A percentile compares a stretch with the other conserved stretches of the same genome.
Conservation (phyloP, 495 filamentous ascomycete species). For the Emericellopsis terricola region DNA sequence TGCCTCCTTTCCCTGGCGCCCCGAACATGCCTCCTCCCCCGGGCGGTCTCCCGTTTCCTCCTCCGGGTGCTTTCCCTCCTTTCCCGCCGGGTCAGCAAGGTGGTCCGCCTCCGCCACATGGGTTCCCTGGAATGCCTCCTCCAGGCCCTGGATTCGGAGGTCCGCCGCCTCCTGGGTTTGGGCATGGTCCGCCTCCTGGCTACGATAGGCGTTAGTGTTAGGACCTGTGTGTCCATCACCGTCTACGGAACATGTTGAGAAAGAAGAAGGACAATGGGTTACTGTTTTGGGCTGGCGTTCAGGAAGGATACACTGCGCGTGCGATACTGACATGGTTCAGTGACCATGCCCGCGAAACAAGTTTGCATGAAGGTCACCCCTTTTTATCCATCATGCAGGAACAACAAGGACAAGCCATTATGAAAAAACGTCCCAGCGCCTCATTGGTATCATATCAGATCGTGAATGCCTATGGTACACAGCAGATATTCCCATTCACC, state of each 20-base stretch:
- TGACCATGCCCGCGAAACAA: no score
- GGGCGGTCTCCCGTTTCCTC: conserved; percentile 22
- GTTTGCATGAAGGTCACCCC: no score
- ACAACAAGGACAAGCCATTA: no score
- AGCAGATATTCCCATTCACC: no score
- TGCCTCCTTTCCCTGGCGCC: conserved; percentile 49
- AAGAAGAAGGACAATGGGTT: not conserved
- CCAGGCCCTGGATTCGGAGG: conserved; percentile 16
- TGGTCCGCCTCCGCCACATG: conserved; percentile 9
- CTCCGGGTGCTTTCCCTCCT: conserved; percentile 28
- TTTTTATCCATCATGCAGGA: no score
- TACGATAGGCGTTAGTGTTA: conserved; percentile 3
- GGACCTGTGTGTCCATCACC: not conserved
- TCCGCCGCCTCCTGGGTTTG: conserved; percentile 9
- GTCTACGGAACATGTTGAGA: not conserved
- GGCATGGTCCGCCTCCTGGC: conserved; percentile 2
- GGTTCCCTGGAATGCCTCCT: conserved; percentile 13
- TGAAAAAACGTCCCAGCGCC: no score
- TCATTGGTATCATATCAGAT: no score
- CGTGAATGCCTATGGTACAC: no score
- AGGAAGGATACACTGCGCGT: conserved; percentile 2
- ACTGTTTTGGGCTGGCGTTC: not conserved
- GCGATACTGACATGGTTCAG: no score
- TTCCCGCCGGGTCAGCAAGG: conserved; percentile 42
- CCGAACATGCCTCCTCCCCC: conserved; percentile 20